phyloP scores from a whole-genome alignment of 768 basidiomycete species.

The Lyophyllum atratum region DNA sequence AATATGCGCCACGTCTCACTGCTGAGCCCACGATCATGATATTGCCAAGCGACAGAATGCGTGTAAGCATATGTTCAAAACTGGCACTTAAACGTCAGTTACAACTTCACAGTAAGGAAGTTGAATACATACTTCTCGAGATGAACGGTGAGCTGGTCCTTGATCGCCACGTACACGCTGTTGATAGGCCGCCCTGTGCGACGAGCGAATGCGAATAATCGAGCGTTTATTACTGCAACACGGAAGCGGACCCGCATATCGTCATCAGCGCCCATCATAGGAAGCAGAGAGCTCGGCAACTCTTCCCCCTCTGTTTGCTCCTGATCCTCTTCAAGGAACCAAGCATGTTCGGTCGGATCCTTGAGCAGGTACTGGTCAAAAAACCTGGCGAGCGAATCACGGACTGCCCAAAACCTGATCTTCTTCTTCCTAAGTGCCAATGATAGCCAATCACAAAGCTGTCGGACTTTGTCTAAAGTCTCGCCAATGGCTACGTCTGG shows the following conservation, averaged over 20 bases:
- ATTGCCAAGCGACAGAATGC: conserved; percentile 71
- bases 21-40: conserved; percentile 78
- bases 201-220: conserved; percentile 55
- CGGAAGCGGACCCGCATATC: conserved; percentile 89
- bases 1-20: conserved; percentile 81
- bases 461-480: conserved; percentile 44
- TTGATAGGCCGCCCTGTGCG: conserved; percentile 29
- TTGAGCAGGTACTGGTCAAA: conserved; percentile 61
- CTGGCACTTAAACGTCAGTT: conserved; percentile 34
- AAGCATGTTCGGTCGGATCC: conserved; percentile 56
- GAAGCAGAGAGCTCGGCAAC: conserved; percentile 50
- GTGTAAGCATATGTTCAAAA: conserved; percentile 75
- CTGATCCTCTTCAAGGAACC: conserved; percentile 40
- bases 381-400: conserved; percentile 66
- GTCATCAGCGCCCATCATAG: conserved; percentile 57
- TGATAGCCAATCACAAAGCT: conserved; percentile 59
- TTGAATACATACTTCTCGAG: conserved; percentile 48
- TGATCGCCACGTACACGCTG: conserved; percentile 50
- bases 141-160: conserved; percentile 42
- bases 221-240: conserved; percentile 58
- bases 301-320: conserved; percentile 25
- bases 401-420: conserved; percentile 64
- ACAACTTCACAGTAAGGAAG: background rate
- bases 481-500: conserved; percentile 30
- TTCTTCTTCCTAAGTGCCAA: conserved; percentile 38